phyloP scores from a whole-genome alignment of 441 rosid species.

The Syzygium malaccense region DNA sequence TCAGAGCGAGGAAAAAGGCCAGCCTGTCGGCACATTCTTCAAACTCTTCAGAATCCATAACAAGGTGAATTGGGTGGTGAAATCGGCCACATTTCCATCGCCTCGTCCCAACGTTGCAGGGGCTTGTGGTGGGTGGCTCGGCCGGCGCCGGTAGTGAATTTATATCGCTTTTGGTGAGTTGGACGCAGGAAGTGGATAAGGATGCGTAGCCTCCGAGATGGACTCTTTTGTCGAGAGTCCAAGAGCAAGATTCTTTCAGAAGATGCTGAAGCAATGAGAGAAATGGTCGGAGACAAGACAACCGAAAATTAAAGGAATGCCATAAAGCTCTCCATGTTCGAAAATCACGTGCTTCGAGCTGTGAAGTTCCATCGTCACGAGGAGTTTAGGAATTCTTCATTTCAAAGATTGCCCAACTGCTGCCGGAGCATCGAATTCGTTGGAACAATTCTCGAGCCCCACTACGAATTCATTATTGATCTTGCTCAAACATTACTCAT shows the following conservation, averaged over 20 bases:
- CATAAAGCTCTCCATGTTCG: neutral
- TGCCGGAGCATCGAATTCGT: neutral
- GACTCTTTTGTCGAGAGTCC: neutral
- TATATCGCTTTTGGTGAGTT: neutral
- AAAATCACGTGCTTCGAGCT: neutral
- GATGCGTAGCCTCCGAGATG: neutral
- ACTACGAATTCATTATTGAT: neutral
- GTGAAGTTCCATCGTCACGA: neutral
- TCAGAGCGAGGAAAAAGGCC: neutral
- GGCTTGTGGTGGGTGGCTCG: neutral
- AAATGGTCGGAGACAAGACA: neutral
- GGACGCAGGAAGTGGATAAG: neutral
- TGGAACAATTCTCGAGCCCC: neutral
- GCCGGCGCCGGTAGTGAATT: neutral
- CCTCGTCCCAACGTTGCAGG: neutral
- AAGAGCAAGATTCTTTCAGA: neutral
- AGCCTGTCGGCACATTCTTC: neutral
- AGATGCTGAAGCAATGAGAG: neutral
- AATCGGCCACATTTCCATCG: neutral
- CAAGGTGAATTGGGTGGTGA: neutral
- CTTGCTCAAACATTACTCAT: neutral
- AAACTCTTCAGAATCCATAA: neutral
- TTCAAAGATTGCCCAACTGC: neutral
- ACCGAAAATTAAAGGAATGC: neutral
- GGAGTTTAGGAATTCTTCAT: neutral